phyloP scores from a whole-genome alignment of 2,329 filamentous ascomycete genomes.

The Scedosporium minutisporum region DNA sequence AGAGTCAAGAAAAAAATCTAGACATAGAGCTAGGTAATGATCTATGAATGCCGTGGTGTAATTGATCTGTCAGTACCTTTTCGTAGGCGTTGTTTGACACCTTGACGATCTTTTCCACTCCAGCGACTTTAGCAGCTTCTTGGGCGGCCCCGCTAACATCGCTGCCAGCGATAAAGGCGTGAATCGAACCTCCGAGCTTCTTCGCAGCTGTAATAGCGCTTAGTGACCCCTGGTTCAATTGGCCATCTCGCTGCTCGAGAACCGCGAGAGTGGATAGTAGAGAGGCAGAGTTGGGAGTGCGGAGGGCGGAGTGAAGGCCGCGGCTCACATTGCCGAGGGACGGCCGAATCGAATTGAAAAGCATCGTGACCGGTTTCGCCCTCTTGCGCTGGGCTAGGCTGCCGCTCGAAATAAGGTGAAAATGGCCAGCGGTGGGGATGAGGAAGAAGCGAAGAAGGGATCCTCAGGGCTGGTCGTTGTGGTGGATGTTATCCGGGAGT shows the following conservation, averaged over 20 bases:
- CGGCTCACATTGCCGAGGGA: slow-evolving; percentile 1
- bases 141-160: slow-evolving; percentile 67
- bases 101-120: slow-evolving; percentile 81
- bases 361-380: background rate
- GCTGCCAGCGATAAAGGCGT: slow-evolving; percentile 77
- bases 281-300: slow-evolving; percentile 17
- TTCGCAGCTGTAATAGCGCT: slow-evolving; percentile 78
- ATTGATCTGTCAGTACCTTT: slow-evolving; percentile 47
- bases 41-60: background rate
- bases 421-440: background rate
- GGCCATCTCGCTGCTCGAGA: slow-evolving; percentile 85
- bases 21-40: no score
- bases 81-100: slow-evolving; percentile 88
- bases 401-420: background rate
- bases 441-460: background rate
- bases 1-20: background rate
- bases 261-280: slow-evolving; percentile 82
- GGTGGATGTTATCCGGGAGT: background rate
- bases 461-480: background rate
- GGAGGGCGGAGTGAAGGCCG: background rate
- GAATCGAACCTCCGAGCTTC: slow-evolving; percentile 76
- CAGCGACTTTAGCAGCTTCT: slow-evolving; percentile 79
- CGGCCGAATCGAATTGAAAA: slow-evolving; percentile 1
- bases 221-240: slow-evolving; percentile 72
- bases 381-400: background rate